Evolutionary conservation across 257 asterid species (phyloP).

Genomic region (Vinca minor): DNA sequence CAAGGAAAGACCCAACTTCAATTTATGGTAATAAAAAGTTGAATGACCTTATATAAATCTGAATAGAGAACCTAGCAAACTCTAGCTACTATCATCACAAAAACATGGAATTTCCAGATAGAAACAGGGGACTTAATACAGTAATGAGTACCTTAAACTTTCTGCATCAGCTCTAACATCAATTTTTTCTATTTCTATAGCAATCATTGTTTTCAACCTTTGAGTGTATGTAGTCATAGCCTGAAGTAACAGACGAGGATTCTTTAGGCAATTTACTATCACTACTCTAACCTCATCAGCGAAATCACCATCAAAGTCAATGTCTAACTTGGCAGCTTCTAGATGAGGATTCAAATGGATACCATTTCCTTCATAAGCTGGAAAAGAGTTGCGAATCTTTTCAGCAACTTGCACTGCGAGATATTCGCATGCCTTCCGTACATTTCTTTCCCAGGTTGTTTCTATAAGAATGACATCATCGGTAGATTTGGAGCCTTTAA

Average conservation of each 20-base stretch:
- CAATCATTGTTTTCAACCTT: slow-evolving; percentile 52
- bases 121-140: too few relatives aligned
- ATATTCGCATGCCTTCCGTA: slow-evolving; percentile 80
- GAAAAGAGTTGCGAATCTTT: slow-evolving; percentile 68
- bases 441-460: slow-evolving; percentile 75
- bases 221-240: slow-evolving; percentile 78
- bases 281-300: slow-evolving; percentile 62
- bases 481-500: slow-evolving; percentile 50
- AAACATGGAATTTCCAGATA: background rate
- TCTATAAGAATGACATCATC: slow-evolving; percentile 82
- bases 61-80: background rate
- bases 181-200: slow-evolving; percentile 68
- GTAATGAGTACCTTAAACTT: slow-evolving; percentile 72
- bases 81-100: background rate
- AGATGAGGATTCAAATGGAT: slow-evolving; percentile 61
- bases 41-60: background rate
- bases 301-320: slow-evolving; percentile 61
- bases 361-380: slow-evolving; percentile 91
- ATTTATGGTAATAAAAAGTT: background rate
- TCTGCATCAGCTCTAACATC: slow-evolving; percentile 97
- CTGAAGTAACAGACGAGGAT: slow-evolving; percentile 81
- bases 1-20: background rate
- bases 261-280: slow-evolving; percentile 58
- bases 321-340: slow-evolving; percentile 72
- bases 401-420: slow-evolving; percentile 65